Base-by-base conservation (phyloP, 2,329 filamentous ascomycete genomes). In the Diplodia sapinea region DNA sequence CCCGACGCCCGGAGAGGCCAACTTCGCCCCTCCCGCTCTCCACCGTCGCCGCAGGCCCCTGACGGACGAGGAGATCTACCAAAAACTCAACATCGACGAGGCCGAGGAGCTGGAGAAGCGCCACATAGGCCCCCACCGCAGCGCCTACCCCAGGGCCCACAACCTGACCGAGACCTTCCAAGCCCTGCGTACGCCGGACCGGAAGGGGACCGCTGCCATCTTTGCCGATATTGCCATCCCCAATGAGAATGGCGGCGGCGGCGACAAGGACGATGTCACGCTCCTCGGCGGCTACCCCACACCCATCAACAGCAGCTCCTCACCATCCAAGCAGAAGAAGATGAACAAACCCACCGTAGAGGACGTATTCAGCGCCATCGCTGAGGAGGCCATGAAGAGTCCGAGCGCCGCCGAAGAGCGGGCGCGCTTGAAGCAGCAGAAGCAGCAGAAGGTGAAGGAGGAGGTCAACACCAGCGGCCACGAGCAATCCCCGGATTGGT, bases 1-100 rank as follows among this genome's bases (percentile, higher is more conserved):
- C 15, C 59, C 50, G 13, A 55, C 64, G 38, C 61, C 52, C 29
- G 15, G 26, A 26, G 26, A 62, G 29, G 17, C 33, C 52, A 68
- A 57, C 29, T 55, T 36, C 3, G 31, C 57, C 4, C 57, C 57
- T 33, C 56, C 20, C 3, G 20, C 13, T 20, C 57, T 15, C 40
- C 29, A 17, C 17, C 29, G n/a, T 23, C 29, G 50, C 9, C 29
- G 12, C 51, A 55, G 43, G n/a, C n/a, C 54, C 4, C 33, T 63
- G 43, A 51, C 43, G 29, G 29, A 50, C 13, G 3, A 29, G 9
- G 59, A 63, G 29, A 11, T 63, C 43, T 51, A 51, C 47, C 29
- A n/a, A 4, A 63, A 63, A 17, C 29, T 63, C 15, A n/a, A 26
- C 7, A 29, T 49, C 47, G 43, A 50, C 12, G 59, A 51, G n/a